Conservation (phyloP, 179 eudicot species). For the Monotropa hypopitys region DNA sequence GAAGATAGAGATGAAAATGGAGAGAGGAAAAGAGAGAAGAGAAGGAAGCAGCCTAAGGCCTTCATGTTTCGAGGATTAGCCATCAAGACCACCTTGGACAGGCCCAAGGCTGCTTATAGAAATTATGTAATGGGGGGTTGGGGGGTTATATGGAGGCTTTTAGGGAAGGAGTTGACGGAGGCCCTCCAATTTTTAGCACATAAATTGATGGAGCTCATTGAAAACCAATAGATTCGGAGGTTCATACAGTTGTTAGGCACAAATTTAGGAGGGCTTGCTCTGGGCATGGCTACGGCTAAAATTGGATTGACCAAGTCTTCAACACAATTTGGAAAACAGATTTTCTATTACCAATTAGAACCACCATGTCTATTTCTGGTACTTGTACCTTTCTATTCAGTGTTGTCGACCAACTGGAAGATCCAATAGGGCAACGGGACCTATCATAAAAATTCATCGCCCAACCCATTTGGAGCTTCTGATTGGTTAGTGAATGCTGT, state of each 20-base stretch:
- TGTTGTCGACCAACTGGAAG: not conserved
- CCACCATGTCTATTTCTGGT: not conserved
- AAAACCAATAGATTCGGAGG: conserved; percentile 2
- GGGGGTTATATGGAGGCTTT: conserved; percentile 11
- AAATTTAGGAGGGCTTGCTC: not conserved
- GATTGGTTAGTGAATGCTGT: not conserved
- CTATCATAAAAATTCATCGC: not conserved
- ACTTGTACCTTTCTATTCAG: not conserved
- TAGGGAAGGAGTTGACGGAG: not conserved
- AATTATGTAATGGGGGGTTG: not conserved
- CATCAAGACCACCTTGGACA: conserved; percentile 11
- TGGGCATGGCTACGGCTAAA: not conserved
- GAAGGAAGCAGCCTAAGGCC: conserved; percentile 20
- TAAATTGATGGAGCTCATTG: not conserved
- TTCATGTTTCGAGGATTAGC: conserved; percentile 9
- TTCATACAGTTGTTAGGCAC: not conserved
- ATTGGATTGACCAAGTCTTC: not conserved
- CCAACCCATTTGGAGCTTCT: not conserved
- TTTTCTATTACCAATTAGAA: not conserved
- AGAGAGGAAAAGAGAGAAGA: conserved; percentile 10
- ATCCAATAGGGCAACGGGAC: not conserved
- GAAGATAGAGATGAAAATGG: conserved; percentile 19
- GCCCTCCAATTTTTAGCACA: conserved; percentile 4
- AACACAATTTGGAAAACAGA: not conserved
- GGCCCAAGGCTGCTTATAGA: conserved; percentile 24